Evolutionary conservation across 1,284 basidiomycete species (phyloP).

Genomic region (Irpex sp.): DNA sequence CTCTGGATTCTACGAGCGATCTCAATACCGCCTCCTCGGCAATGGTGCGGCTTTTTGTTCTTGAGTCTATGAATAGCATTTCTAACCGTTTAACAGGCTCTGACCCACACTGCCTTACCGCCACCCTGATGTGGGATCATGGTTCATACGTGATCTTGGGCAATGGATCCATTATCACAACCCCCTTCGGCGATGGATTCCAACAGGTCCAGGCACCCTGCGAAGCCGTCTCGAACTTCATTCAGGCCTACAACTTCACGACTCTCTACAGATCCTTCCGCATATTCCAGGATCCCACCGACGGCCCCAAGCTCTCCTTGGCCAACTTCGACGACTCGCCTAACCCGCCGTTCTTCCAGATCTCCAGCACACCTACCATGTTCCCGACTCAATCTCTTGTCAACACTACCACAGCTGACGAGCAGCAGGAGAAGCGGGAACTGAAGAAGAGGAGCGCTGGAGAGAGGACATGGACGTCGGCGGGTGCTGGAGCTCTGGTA

Average conservation of each 20-base stretch:
- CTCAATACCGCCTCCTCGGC: conserved; percentile 80
- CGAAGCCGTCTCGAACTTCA: conserved; percentile 79
- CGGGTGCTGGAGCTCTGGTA: conserved; percentile 10
- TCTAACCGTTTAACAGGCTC: conserved; percentile 41
- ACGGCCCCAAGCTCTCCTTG: conserved; percentile 62
- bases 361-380: conserved; percentile 63
- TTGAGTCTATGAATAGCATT: background rate
- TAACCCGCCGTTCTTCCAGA: conserved; percentile 54
- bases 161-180: conserved; percentile 77
- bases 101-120: conserved; percentile 78
- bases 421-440: conserved; percentile 5
- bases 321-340: conserved; percentile 64
- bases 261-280: conserved; percentile 54
- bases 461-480: conserved; percentile 14
- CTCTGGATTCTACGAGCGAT: conserved; percentile 81
- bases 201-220: conserved; percentile 93
- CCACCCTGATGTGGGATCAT: conserved; percentile 84
- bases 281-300: conserved; percentile 52
- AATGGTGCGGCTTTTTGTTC: conserved; percentile 54
- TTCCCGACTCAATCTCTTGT: conserved; percentile 52
- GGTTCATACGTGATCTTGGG: conserved; percentile 63
- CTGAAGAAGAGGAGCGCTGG: conserved; percentile 8
- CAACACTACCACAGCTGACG: conserved; percentile 33
- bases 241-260: conserved; percentile 60
- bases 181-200: conserved; percentile 78